phyloP scores from a whole-genome alignment of 371 early-diverging fungal genomes.

The Rhizopus arrhizus region DNA sequence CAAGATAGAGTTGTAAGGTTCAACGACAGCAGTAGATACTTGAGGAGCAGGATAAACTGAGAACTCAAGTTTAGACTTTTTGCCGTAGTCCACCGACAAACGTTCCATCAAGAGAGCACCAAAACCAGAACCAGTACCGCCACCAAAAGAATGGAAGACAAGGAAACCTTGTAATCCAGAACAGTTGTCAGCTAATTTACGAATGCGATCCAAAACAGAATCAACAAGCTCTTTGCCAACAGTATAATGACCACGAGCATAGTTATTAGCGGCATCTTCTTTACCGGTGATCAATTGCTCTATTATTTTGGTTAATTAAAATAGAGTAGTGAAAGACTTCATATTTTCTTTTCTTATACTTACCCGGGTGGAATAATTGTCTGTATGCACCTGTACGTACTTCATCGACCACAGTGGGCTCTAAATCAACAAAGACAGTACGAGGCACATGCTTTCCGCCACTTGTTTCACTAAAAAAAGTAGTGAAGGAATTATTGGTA shows the following conservation, averaged over 20 bases:
- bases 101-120: conserved; percentile 98
- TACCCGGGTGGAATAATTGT: conserved; percentile 97
- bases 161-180: conserved; percentile 96
- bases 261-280: conserved; percentile 99
- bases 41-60: conserved; percentile 98
- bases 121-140: conserved; percentile 99
- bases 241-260: conserved; percentile 99
- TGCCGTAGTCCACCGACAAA: conserved; percentile 96
- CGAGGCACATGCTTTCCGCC: conserved; percentile 98
- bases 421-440: conserved; percentile 97
- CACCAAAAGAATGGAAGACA: conserved; percentile 99
- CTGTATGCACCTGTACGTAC: conserved; percentile 96
- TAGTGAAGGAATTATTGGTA: conserved; percentile 61
- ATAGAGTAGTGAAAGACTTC: background rate
- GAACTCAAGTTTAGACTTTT: conserved; percentile 98
- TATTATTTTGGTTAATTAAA: conserved; percentile 1
- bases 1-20: conserved; percentile 97
- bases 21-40: conserved; percentile 96
- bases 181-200: conserved; percentile 97
- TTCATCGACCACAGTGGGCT: conserved; percentile 97
- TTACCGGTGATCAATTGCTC: conserved; percentile 97
- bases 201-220: conserved; percentile 93
- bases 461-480: conserved; percentile 96
- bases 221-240: conserved; percentile 98
- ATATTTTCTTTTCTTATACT: background rate